Conservation (phyloP, 2,329 filamentous ascomycete genomes). For the Tolypocladium tundrense region DNA sequence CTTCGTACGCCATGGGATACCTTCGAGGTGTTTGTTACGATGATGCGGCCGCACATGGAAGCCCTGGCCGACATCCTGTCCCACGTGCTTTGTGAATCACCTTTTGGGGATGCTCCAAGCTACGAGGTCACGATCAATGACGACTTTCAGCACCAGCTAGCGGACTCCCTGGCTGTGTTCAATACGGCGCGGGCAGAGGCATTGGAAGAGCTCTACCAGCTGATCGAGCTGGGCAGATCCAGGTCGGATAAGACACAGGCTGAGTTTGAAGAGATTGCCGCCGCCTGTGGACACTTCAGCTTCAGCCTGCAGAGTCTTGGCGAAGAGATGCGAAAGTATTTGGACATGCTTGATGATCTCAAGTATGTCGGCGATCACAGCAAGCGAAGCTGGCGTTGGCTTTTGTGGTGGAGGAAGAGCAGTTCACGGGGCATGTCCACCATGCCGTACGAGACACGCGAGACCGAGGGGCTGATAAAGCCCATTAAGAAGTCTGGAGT, state of each 20-base stretch:
- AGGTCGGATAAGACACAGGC: constrained; percentile 62
- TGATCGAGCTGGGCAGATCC: constrained; percentile 55
- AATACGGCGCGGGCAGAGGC: constrained; percentile 61
- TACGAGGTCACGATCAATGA: constrained; percentile 52
- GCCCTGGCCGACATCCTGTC: constrained; percentile 76
- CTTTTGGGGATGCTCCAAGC: constrained; percentile 40
- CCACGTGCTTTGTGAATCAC: constrained; percentile 71
- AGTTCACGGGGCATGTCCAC: constrained; percentile 5
- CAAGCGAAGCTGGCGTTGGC: constrained; percentile 63
- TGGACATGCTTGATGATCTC: constrained; percentile 71
- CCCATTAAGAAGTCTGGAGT: constrained; percentile 36
- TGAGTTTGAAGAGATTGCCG: constrained; percentile 85
- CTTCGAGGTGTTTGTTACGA: constrained; percentile 75
- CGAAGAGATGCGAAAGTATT: constrained; percentile 70
- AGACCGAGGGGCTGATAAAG: constrained; percentile 24
- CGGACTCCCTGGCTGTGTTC: constrained; percentile 65
- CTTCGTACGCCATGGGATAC: constrained; percentile 52
- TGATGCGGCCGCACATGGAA: constrained; percentile 82
- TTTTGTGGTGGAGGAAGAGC: constrained; percentile 57
- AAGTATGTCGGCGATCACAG: constrained; percentile 56
- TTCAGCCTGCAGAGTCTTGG: constrained; percentile 81
- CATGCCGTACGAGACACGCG: constrained; percentile 14
- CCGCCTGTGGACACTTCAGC: constrained; percentile 86
- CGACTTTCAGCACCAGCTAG: constrained; percentile 64
- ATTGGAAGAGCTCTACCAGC: constrained; percentile 63